Evolutionary conservation across 495 filamentous ascomycete genomes (phyloP).

Genomic region (Thozetella sp.): DNA sequence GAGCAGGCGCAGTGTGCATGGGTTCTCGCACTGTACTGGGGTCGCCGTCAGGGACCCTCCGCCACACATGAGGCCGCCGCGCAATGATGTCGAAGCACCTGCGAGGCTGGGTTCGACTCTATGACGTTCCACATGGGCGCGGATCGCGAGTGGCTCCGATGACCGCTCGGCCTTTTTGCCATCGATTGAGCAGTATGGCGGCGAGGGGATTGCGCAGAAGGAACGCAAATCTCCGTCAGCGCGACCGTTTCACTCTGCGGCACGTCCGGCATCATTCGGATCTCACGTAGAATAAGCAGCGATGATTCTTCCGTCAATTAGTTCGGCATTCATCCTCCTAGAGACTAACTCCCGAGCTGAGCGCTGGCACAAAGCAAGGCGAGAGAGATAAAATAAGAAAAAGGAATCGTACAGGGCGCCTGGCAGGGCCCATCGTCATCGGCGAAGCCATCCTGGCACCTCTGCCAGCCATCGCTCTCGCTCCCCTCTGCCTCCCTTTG

Average conservation of each 20-base stretch:
- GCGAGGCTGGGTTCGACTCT: background rate
- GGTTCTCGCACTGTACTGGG: background rate
- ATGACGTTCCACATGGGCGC: no score
- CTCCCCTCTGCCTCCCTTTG: background rate
- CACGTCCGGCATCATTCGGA: background rate
- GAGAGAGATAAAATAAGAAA: constrained; percentile 2
- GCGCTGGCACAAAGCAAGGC: background rate
- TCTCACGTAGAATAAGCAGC: background rate
- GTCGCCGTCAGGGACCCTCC: background rate
- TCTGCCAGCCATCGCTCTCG: background rate
- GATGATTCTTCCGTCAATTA: background rate
- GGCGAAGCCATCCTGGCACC: background rate
- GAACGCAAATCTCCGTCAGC: no score
- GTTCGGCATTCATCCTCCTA: background rate
- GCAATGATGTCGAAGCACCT: background rate
- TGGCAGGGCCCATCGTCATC: background rate
- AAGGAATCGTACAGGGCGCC: background rate
- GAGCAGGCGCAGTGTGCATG: no score
- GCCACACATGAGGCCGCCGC: background rate
- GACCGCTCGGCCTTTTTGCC: no score
- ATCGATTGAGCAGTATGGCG: no score
- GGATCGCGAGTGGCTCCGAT: no score
- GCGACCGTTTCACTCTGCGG: background rate
- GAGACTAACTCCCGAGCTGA: background rate
- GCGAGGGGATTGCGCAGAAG: no score